Evolutionary conservation across 1,139 yeast genomes (phyloP).

Genomic region (Yamadazyma diospyri): DNA sequence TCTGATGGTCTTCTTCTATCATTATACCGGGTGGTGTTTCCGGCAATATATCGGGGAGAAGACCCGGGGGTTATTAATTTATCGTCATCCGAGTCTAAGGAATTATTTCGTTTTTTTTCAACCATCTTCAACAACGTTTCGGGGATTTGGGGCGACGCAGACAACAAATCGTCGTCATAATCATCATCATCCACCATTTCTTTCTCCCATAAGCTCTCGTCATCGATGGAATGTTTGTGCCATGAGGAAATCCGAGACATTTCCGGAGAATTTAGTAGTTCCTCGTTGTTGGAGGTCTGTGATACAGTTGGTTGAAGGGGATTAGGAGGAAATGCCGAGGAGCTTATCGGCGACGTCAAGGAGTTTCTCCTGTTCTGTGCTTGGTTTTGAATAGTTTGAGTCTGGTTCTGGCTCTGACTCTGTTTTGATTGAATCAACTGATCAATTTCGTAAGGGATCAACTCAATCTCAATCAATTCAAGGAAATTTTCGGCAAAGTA

Average conservation of each 20-base stretch:
- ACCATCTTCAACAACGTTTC: slow-evolving; percentile 54
- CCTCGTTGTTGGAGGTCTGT: slow-evolving; percentile 7
- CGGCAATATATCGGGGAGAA: slow-evolving; percentile 23
- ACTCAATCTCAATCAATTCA: slow-evolving; percentile 62
- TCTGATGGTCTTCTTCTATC: slow-evolving; percentile 39
- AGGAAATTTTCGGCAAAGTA: slow-evolving; percentile 81
- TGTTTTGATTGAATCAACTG: slow-evolving; percentile 1
- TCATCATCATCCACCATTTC: slow-evolving; percentile 41
- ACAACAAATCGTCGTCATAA: slow-evolving; percentile 48
- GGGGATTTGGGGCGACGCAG: slow-evolving; percentile 69
- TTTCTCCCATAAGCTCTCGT: slow-evolving; percentile 17
- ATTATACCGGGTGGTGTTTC: slow-evolving; percentile 16
- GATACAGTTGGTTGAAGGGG: not conserved
- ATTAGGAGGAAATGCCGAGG: no score
- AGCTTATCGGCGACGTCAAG: not conserved
- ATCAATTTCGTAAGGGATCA: slow-evolving; percentile 42
- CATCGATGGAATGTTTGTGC: slow-evolving; percentile 17
- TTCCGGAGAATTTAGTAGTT: slow-evolving; percentile 13
- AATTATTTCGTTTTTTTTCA: slow-evolving; percentile 41
- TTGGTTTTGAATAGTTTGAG: not conserved
- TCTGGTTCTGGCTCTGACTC: not conserved
- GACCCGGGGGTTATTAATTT: slow-evolving; percentile 29
- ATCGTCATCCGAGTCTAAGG: slow-evolving; percentile 17
- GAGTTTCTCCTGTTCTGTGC: not conserved
- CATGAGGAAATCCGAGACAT: slow-evolving; percentile 13